A percentile compares a stretch with the other conserved stretches of the same genome.
Evolutionary conservation across 179 eudicot genomes (phyloP).

Genomic region (Amaranthus tricolor): DNA sequence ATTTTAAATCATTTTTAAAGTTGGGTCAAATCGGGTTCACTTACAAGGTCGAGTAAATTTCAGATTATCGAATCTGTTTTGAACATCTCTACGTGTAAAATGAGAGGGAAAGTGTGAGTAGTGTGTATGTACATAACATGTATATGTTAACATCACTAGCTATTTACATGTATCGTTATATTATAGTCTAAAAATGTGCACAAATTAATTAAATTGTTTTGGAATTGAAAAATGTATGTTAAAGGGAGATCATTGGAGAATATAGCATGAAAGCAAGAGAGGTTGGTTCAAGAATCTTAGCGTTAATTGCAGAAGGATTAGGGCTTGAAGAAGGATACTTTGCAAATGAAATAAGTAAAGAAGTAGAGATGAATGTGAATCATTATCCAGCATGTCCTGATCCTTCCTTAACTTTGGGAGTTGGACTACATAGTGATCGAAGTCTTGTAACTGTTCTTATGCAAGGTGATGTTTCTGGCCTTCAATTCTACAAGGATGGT

Average conservation of each 20-base stretch:
- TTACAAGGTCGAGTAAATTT: too few species aligned
- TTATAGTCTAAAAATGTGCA: too few species aligned
- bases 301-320: slow-evolving; percentile 24
- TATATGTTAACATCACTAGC: too few species aligned
- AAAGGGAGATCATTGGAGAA: slow-evolving; percentile 10
- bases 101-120: too few species aligned
- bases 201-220: too few species aligned
- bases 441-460: slow-evolving; percentile 25
- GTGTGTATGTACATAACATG: too few species aligned
- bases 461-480: slow-evolving; percentile 32
- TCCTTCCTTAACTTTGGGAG: slow-evolving; percentile 21
- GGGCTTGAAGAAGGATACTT: slow-evolving; percentile 21
- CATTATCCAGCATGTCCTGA: slow-evolving; percentile 26
- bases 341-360: slow-evolving; percentile 10
- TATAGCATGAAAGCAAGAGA: slow-evolving; percentile 4
- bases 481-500: slow-evolving; percentile 29
- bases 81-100: too few species aligned
- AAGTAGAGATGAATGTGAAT: slow-evolving; percentile 15
- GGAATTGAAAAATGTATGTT: too few species aligned
- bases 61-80: too few species aligned
- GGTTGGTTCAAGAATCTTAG: slow-evolving; percentile 23
- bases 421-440: slow-evolving; percentile 22
- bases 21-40: too few species aligned
- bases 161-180: too few species aligned
- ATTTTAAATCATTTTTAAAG: too few species aligned